A percentile compares a stretch with the other conserved stretches of the same genome.
These are phyloP conservation scores for Aspergillus ochraceoroseus DNA, from an alignment of 2,329 filamentous ascomycete genomes.

Conservation along the genomic window DNA sequence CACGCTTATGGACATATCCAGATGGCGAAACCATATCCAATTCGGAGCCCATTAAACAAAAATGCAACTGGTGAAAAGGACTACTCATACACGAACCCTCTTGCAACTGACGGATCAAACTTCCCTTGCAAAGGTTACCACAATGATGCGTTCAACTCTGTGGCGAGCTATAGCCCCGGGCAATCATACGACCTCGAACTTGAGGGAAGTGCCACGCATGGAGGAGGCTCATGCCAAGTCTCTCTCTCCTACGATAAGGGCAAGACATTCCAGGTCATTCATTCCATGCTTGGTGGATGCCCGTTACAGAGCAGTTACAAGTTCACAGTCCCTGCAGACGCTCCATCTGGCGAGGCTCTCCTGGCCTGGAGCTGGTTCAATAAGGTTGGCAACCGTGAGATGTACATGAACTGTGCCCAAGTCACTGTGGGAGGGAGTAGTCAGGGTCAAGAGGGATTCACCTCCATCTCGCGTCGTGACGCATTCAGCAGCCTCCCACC, in stretches of 20 bases:
- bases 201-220: constrained; percentile 58
- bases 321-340: constrained; percentile 63
- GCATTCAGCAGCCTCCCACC: constrained; percentile 56
- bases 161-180: constrained; percentile 60
- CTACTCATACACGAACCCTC: constrained; percentile 67
- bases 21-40: constrained; percentile 52
- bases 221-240: constrained; percentile 71
- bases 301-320: constrained; percentile 52
- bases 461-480: constrained; percentile 11
- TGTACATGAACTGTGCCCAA: constrained; percentile 81
- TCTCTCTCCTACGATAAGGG: constrained; percentile 70
- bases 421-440: constrained; percentile 52
- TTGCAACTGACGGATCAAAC: constrained; percentile 55
- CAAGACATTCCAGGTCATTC: constrained; percentile 63
- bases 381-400: constrained; percentile 69
- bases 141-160: constrained; percentile 49
- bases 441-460: constrained; percentile 10
- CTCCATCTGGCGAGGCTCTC: constrained; percentile 57
- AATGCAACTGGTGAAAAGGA: constrained; percentile 51
- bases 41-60: constrained; percentile 50
- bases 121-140: constrained; percentile 73
- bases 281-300: constrained; percentile 58
- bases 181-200: constrained; percentile 60
- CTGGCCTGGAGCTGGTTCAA: constrained; percentile 78
- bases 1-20: constrained; percentile 49